Base-by-base conservation (phyloP, 2,329 filamentous ascomycete species). In the Colletotrichum navitas region DNA sequence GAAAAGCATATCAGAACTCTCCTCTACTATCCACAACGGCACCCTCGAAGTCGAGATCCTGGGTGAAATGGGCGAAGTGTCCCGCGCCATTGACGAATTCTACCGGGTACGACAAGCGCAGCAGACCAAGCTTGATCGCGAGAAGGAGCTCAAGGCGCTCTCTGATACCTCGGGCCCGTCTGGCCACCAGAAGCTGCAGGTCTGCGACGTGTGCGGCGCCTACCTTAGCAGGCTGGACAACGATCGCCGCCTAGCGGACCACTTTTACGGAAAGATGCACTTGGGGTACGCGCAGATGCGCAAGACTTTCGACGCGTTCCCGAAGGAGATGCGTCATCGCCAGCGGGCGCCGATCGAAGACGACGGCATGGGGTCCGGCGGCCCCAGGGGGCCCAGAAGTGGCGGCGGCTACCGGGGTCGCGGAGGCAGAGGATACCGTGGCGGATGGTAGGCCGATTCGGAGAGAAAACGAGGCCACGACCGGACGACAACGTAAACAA, bases 201-300 rank as follows among this genome's bases (percentile, higher is more conserved):
- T 99, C 58, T 99, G 96, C 86, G 96, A 99, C 82, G 96, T 98
- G 1, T 99, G 96, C 81, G 96, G 96, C 74, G 96, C 96, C 7
- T 99, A 98, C 80, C 88, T 99, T 47, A 94, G 91, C 74, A 86
- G 96, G 29, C 88, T 99, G 41, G 96, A 99, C 80, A 99, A 99
- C 79, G 96, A 99, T 81, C 89, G 96, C 45, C 89, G 96, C 39
- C 82, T 99, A 79, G 96, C 96, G 26, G 96, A 99, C 80, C 96
- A 99, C 81, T 99, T 99, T 80, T 98, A 98, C 82, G 96, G 96
- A 29, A 99, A 99, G 86, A 99, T 99, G 96, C 96, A 99, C 79
- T 84, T 99, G 68, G 96, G 96, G 0, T 99, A 98, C 80, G 96
- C 96, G 21, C 94, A 97, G 83, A 99, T 99, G 96, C 90, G 96